Evolutionary conservation across 371 early-diverging fungal genomes (phyloP), one percentile per base, ranked within the genome.

Genomic region (Haplosporangium sp.): DNA sequence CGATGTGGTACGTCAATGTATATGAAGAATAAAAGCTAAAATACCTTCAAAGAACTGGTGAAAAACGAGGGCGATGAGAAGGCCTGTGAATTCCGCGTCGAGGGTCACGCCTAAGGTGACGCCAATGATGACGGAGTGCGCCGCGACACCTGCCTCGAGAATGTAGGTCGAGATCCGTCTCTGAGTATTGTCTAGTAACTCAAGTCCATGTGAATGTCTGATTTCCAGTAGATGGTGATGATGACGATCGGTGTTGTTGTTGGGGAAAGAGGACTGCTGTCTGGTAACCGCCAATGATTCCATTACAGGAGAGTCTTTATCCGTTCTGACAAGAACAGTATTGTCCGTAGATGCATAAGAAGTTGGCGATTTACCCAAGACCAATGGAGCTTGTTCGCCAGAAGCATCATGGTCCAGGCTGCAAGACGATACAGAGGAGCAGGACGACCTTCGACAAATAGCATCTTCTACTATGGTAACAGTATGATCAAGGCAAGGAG

Each of bases 61-160:
- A 83, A 96, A 96, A 10, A 86, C 84, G 18, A 96, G 83, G 0
- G 98, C 96, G 46, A 92, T 80, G 23, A 95, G 73, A 1, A 96
- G 87, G 0, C 91, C 83, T 14, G 75, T 81, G 73, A 93, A 95
- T 18, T 84, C 88, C 0, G 85, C 73, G 38, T 86, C 90, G 1
- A 83, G 81, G 1, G 93, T 81, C 18, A 89, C 88, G 0, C 94
- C 93, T 12, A 97, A 83, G 1, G 94, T 85, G 41, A 96, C 62
- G 3, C 98, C 98, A 62, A 97, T 90, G 55, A 96, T 87, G 55
- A 96, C 82, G 0, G 96, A 95, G 79, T 97, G 98, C 52, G 92
- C 81, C 8, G 92, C 88, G 48, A 97, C 92, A 57, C 96, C 95
- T 6, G 90, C 70, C 75, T 97, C 98, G 10, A 97, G 85, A 38